Conservation (phyloP, 2,329 filamentous ascomycete genomes). For the Epichloe brachyelytri region DNA sequence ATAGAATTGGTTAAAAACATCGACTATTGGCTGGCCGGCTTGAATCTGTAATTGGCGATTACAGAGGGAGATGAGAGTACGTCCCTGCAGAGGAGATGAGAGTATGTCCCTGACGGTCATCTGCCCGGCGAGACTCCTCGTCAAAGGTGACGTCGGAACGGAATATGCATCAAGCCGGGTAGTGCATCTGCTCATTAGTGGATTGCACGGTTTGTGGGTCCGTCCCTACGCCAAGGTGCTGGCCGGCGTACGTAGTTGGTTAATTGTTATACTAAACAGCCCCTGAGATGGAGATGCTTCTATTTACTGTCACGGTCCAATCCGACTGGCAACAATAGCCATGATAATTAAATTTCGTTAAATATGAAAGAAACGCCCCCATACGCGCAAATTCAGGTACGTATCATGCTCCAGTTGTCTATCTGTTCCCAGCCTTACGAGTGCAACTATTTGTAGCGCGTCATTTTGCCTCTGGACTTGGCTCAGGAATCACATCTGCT, state of each 20-base stretch:
- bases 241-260: no score
- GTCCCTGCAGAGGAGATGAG: background rate
- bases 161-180: background rate
- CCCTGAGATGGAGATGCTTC: no score
- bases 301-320: no score
- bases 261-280: no score
- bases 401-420: background rate
- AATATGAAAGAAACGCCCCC: slow-evolving; percentile 7
- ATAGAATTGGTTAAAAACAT: slow-evolving; percentile 79
- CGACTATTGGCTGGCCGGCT: slow-evolving; percentile 68
- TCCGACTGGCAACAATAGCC: no score
- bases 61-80: slow-evolving; percentile 13
- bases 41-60: slow-evolving; percentile 52
- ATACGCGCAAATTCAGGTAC: slow-evolving; percentile 8
- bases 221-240: no score
- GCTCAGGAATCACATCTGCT: slow-evolving; percentile 76
- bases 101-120: no score
- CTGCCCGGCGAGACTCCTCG: no score
- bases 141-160: no score
- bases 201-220: background rate
- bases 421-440: background rate
- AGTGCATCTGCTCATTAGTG: background rate
- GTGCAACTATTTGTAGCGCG: slow-evolving; percentile 39
- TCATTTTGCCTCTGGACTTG: slow-evolving; percentile 80
- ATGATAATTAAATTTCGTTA: background rate